phyloP scores from a whole-genome alignment of 2,329 filamentous ascomycete species.

The Didymosphaeria variabile region DNA sequence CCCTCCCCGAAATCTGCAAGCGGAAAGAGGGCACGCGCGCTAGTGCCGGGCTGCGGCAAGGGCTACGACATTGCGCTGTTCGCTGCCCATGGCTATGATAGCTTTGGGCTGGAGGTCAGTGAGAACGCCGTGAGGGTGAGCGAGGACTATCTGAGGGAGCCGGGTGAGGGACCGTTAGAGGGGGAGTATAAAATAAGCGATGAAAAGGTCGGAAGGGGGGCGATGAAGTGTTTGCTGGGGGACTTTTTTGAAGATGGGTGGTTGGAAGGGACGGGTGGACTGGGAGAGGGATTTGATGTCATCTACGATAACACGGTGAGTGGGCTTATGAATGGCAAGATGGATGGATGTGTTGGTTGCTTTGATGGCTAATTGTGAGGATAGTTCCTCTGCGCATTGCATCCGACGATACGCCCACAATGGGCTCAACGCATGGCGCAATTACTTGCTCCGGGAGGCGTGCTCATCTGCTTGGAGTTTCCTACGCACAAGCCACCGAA shows the following conservation, averaged over 20 bases:
- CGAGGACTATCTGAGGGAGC: conserved; percentile 48
- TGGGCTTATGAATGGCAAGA: background rate
- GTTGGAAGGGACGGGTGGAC: conserved; percentile 52
- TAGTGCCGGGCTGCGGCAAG: conserved; percentile 83
- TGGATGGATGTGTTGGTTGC: background rate
- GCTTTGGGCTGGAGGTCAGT: conserved; percentile 76
- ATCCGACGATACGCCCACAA: conserved; percentile 61
- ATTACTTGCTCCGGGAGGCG: conserved; percentile 62
- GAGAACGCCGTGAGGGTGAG: conserved; percentile 60
- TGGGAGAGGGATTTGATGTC: conserved; percentile 66
- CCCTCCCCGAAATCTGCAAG: conserved; percentile 31
- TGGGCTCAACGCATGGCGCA: conserved; percentile 67
- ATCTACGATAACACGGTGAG: conserved; percentile 71
- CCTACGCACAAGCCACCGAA: conserved; percentile 75
- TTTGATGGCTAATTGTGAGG: conserved; percentile 5
- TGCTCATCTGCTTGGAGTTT: conserved; percentile 76
- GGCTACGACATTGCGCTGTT: conserved; percentile 84
- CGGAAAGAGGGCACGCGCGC: conserved; percentile 62
- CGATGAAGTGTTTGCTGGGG: conserved; percentile 64
- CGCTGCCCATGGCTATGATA: conserved; percentile 78
- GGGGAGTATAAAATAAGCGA: conserved; percentile 56
- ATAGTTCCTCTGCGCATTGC: conserved; percentile 70
- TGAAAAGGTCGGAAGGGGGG: conserved; percentile 58
- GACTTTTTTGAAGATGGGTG: conserved; percentile 74
- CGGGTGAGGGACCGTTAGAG: conserved; percentile 45